Evolutionary conservation across 2,329 filamentous ascomycete genomes (phyloP).

Genomic region (Pseudopithomyces maydicus): DNA sequence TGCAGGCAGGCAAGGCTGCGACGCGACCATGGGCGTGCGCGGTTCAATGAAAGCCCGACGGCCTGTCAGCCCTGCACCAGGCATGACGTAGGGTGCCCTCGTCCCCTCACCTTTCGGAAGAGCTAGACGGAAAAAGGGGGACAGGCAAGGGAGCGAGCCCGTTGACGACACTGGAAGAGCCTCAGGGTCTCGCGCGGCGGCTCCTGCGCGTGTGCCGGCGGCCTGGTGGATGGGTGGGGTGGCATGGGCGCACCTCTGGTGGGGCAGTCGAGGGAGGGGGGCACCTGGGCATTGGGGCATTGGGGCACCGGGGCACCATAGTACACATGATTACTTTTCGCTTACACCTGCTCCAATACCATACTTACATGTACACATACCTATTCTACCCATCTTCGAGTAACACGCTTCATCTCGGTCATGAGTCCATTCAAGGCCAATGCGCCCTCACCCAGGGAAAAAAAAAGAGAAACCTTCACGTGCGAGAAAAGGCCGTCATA

Average conservation of each 20-base stretch:
- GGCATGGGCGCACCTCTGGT: neutral
- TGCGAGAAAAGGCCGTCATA: neutral
- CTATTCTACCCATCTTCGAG: neutral
- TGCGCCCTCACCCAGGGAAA: neutral
- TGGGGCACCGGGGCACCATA: no score
- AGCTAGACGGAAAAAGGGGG: no score
- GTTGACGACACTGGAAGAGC: neutral
- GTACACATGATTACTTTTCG: neutral
- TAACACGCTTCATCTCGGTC: neutral
- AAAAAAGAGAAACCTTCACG: neutral
- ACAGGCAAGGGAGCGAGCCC: no score
- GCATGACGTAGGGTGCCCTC: conserved; percentile 6
- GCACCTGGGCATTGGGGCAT: no score
- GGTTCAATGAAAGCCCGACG: conserved; percentile 15
- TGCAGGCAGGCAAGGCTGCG: conserved; percentile 1
- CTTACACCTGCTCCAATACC: neutral
- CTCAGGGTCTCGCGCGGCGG: conserved; percentile 1
- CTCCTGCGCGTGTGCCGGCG: neutral
- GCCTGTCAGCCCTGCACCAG: conserved; percentile 10
- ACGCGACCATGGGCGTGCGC: conserved; percentile 4
- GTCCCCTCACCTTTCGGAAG: neutral
- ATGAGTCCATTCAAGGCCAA: neutral
- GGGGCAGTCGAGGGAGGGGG: neutral
- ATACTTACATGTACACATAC: conserved; percentile 1
- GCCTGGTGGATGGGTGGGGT: no score